Percentiles rank a stretch among this genome's conserved stretches.
Evolutionary conservation across 2,329 filamentous ascomycete genomes (phyloP).

Genomic region (Cercospora berteroae): DNA sequence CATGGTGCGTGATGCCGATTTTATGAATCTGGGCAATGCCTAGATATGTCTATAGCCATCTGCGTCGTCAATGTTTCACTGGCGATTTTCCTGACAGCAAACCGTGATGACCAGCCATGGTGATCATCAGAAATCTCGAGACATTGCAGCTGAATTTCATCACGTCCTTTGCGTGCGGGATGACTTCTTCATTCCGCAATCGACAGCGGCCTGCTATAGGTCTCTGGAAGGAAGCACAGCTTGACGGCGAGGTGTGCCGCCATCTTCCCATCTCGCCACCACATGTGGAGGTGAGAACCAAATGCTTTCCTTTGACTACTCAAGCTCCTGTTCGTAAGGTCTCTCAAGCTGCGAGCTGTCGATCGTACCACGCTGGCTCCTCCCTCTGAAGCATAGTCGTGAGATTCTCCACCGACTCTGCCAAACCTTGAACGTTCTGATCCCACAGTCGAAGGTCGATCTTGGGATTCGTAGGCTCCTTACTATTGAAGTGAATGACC

Average conservation of each 20-base stretch:
- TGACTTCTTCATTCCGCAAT: not conserved
- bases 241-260: not conserved
- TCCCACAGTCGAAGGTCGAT: conserved; percentile 84
- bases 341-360: conserved; percentile 38
- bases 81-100: not conserved
- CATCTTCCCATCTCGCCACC: not conserved
- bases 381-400: conserved; percentile 76
- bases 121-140: not conserved
- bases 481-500: conserved; percentile 81
- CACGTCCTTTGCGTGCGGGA: no score
- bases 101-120: not conserved
- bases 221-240: not conserved
- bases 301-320: not conserved
- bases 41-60: no score
- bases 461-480: conserved; percentile 52
- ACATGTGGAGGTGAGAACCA: not conserved
- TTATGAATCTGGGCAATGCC: not conserved
- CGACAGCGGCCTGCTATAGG: not conserved
- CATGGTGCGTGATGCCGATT: not conserved
- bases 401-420: conserved; percentile 86
- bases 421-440: conserved; percentile 76
- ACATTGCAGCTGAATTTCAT: not conserved
- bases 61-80: not conserved
- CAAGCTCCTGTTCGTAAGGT: not conserved
- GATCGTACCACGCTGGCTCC: conserved; percentile 62